Conservation (phyloP, 495 filamentous ascomycete genomes). For the Xylaria intraflava region DNA sequence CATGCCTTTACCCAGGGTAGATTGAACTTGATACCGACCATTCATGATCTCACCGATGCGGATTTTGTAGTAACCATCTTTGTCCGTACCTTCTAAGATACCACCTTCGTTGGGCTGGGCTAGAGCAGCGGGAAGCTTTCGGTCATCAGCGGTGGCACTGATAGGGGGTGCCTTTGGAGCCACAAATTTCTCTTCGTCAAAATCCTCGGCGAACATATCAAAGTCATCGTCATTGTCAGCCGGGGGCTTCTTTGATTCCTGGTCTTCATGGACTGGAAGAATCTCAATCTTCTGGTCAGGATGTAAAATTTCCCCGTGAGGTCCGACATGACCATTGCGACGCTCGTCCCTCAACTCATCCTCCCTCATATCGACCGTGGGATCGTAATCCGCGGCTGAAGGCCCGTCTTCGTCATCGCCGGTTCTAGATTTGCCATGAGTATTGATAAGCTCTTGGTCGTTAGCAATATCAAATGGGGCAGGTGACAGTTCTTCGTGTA, state of each 20-base stretch:
- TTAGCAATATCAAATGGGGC: conserved; percentile 24
- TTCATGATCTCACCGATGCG: conserved; percentile 84
- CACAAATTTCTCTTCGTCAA: conserved; percentile 84
- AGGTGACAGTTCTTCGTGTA: conserved; percentile 36
- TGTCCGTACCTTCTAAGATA: conserved; percentile 89
- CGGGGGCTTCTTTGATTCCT: conserved; percentile 33
- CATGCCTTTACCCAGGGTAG: conserved; percentile 88
- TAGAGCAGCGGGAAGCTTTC: conserved; percentile 27
- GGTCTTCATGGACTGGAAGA: conserved; percentile 29
- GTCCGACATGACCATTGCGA: conserved; percentile 45
- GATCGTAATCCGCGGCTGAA: conserved; percentile 94
- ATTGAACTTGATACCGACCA: conserved; percentile 77
- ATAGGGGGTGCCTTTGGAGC: conserved; percentile 39
- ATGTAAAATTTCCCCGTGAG: conserved; percentile 37
- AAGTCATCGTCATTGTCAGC: conserved; percentile 60
- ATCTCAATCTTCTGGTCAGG: conserved; percentile 31
- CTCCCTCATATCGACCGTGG: conserved; percentile 85
- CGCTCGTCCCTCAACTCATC: conserved; percentile 67
- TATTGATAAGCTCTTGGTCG: conserved; percentile 60
- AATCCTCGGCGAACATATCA: conserved; percentile 95
- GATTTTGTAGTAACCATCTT: conserved; percentile 91
- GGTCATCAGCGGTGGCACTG: conserved; percentile 34
- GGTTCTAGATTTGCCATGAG: conserved; percentile 42
- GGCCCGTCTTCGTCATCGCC: conserved; percentile 58
- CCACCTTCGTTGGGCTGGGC: conserved; percentile 56